These are phyloP conservation scores for Rhodamnia rubescens DNA, from an alignment of 345 rosid genomes.

Conservation along the genomic window DNA sequence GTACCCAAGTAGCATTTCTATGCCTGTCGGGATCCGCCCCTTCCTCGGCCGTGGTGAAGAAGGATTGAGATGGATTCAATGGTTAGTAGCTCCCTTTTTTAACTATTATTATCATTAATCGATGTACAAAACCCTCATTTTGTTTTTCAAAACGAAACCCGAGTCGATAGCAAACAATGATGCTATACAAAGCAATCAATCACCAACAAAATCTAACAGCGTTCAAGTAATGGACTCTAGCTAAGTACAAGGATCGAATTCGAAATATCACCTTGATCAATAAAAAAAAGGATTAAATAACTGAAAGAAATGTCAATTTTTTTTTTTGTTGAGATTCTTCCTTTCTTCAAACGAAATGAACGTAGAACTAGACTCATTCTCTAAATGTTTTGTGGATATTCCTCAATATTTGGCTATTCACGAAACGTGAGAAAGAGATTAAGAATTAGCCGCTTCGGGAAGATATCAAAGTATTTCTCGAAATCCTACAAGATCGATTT, in stretches of 20 bases:
- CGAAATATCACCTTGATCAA: not conserved
- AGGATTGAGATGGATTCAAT: no score
- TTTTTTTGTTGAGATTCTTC: no score
- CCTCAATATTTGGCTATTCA: not conserved
- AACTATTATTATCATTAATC: no score
- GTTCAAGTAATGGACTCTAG: not conserved
- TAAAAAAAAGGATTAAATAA: not conserved
- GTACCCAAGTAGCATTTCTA: no score
- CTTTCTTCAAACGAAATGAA: not conserved
- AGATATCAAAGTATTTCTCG: not conserved
- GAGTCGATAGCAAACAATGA: not conserved
- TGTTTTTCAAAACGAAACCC: no score
- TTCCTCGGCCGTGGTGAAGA: no score
- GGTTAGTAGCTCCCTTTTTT: no score
- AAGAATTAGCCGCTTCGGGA: not conserved
- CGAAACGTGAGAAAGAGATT: not conserved
- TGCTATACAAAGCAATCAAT: not conserved
- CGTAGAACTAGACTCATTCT: not conserved
- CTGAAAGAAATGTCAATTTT: not conserved
- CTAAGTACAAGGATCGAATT: not conserved
- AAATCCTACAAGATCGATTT: accelerated
- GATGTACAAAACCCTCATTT: no score
- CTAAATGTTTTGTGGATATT: not conserved
- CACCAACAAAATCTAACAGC: not conserved
- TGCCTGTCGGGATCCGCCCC: no score